These are phyloP conservation scores for Priceomyces haplophilus DNA, from an alignment of 805 yeast species.

Conservation along the genomic window DNA sequence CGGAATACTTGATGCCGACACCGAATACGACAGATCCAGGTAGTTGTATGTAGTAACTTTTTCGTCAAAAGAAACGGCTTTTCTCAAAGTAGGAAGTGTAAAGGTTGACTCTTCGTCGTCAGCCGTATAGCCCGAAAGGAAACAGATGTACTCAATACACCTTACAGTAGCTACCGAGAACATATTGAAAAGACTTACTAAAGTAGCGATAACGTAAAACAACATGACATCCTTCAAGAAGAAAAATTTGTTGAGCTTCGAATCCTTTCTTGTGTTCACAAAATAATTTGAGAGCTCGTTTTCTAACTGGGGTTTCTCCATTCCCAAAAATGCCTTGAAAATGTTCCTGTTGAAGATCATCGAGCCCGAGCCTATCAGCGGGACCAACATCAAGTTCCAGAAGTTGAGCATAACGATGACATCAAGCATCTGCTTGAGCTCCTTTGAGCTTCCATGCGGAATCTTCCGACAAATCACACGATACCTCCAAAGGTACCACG, in stretches of 20 bases:
- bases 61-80: constrained; percentile 18
- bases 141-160: constrained; percentile 16
- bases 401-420: constrained; percentile 2
- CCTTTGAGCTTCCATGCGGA: constrained; percentile 10
- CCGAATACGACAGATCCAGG: constrained; percentile 6
- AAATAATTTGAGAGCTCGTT: background rate
- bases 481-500: constrained; percentile 8
- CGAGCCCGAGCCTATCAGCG: background rate
- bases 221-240: constrained; percentile 12
- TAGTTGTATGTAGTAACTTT: constrained; percentile 13
- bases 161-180: constrained; percentile 12
- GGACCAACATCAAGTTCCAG: constrained; percentile 7
- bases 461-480: constrained; percentile 2
- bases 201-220: constrained; percentile 8
- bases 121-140: background rate
- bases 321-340: background rate
- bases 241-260: constrained; percentile 7
- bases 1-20: constrained; percentile 1
- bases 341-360: constrained; percentile 2
- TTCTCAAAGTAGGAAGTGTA: constrained; percentile 6
- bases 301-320: background rate
- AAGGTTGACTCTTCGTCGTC: background rate
- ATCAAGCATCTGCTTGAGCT: constrained; percentile 3
- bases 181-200: constrained; percentile 10
- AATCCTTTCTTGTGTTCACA: background rate